Percentiles rank a stretch among this genome's conserved stretches.
These are phyloP conservation scores for Dryas alaskensis DNA, from an alignment of 306 rosid species.

Conservation along the genomic window DNA sequence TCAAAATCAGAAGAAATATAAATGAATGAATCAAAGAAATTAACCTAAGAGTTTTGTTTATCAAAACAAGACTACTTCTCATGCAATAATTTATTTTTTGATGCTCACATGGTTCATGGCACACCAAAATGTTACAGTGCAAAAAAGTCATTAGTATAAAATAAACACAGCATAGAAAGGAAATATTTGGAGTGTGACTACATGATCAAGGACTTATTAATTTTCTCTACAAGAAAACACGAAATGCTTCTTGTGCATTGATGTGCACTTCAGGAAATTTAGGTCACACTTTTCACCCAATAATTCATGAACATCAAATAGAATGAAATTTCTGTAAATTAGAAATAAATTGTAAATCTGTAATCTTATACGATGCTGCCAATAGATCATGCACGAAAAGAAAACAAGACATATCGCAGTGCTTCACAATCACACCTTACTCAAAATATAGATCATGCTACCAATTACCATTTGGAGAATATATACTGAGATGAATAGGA, in stretches of 20 bases:
- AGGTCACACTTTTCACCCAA: neutral
- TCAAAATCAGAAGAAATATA: conserved; percentile 2
- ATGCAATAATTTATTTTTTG: neutral
- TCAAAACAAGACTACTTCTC: neutral
- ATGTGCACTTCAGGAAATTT: neutral
- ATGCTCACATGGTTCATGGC: neutral
- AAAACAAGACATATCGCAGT: neutral
- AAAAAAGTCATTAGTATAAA: neutral
- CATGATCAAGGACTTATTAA: neutral
- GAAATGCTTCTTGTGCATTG: neutral
- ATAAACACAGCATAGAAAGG: neutral
- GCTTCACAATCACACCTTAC: neutral
- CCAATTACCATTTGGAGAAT: conserved; percentile 65
- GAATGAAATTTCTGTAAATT: neutral
- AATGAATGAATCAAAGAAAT: conserved; percentile 6
- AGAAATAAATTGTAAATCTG: neutral
- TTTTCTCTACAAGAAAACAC: neutral
- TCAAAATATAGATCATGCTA: neutral
- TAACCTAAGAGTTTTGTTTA: conserved; percentile 14
- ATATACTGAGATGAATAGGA: conserved; percentile 86
- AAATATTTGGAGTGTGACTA: neutral
- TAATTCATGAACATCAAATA: neutral
- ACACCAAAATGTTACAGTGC: too few species aligned
- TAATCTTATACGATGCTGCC: neutral
- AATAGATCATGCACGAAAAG: neutral